phyloP scores from a whole-genome alignment of 805 yeast species.

The Ogataea nitratoaversa region DNA sequence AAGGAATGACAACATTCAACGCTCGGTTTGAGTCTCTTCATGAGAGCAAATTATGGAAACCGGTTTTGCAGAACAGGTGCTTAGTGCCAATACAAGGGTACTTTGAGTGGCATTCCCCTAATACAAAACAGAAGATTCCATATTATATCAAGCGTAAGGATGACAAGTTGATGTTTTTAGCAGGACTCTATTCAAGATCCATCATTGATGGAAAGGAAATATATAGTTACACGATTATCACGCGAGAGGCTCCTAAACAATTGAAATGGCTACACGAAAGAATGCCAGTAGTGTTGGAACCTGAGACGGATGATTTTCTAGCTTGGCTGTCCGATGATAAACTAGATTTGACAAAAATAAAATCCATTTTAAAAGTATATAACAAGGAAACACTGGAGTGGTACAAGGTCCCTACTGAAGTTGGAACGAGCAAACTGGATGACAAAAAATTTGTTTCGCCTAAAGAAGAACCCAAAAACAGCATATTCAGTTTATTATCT shows the following conservation, averaged over 20 bases:
- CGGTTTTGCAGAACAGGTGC: slow-evolving; percentile 51
- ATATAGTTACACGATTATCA: slow-evolving; percentile 63
- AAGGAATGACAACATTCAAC: slow-evolving; percentile 58
- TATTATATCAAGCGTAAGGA: slow-evolving; percentile 57
- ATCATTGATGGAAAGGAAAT: slow-evolving; percentile 25
- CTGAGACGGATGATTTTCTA: slow-evolving; percentile 53
- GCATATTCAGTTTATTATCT: slow-evolving; percentile 1
- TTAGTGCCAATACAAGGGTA: slow-evolving; percentile 79
- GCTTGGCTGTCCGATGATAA: slow-evolving; percentile 51
- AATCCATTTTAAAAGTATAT: slow-evolving; percentile 36
- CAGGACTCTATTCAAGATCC: slow-evolving; percentile 46
- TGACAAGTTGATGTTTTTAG: slow-evolving; percentile 54
- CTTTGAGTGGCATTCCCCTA: slow-evolving; percentile 65
- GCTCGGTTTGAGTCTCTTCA: slow-evolving; percentile 65
- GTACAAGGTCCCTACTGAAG: slow-evolving; percentile 55
- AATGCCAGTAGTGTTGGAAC: slow-evolving; percentile 70
- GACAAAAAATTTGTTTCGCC: slow-evolving; percentile 35
- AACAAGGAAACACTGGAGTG: slow-evolving; percentile 39
- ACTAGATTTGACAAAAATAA: slow-evolving; percentile 38
- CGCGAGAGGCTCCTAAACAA: slow-evolving; percentile 63
- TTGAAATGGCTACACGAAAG: slow-evolving; percentile 69
- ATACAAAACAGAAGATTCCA: slow-evolving; percentile 48
- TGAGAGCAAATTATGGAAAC: slow-evolving; percentile 53
- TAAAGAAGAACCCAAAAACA: slow-evolving; percentile 4
- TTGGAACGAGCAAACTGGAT: slow-evolving; percentile 57